These are phyloP conservation scores for Inga leiocalycina DNA, from an alignment of 306 rosid genomes.

Conservation along the genomic window DNA sequence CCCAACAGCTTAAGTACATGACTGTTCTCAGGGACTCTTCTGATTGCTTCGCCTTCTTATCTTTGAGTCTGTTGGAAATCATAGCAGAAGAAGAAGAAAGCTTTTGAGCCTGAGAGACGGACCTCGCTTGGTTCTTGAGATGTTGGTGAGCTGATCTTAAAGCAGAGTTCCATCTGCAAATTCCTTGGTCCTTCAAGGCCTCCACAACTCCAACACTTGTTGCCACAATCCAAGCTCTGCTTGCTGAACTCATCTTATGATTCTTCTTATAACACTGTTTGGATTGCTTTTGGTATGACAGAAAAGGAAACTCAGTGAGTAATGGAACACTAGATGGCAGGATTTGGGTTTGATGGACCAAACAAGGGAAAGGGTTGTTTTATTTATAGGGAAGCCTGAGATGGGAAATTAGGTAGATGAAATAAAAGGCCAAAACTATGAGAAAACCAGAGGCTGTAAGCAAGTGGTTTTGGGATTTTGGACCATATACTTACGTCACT, in stretches of 20 bases:
- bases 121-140: constrained; percentile 35
- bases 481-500: background rate
- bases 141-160: constrained; percentile 43
- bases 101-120: constrained; percentile 40
- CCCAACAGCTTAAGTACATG: constrained; percentile 67
- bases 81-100: constrained; percentile 37
- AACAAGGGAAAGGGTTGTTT: background rate
- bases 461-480: background rate
- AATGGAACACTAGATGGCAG: background rate
- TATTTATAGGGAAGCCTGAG: background rate
- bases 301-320: background rate
- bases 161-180: constrained; percentile 53
- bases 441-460: constrained; percentile 9
- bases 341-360: constrained; percentile 1
- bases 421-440: background rate
- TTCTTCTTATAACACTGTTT: background rate
- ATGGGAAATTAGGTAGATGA: background rate
- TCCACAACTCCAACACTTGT: constrained; percentile 40
- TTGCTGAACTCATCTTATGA: constrained; percentile 30
- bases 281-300: background rate
- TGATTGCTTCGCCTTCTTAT: constrained; percentile 41
- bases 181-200: constrained; percentile 52
- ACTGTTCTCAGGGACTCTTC: constrained; percentile 62
- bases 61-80: background rate
- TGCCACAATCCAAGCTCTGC: constrained; percentile 39